phyloP scores from a whole-genome alignment of 1,284 basidiomycete genomes.

The Naganishia cerealis region DNA sequence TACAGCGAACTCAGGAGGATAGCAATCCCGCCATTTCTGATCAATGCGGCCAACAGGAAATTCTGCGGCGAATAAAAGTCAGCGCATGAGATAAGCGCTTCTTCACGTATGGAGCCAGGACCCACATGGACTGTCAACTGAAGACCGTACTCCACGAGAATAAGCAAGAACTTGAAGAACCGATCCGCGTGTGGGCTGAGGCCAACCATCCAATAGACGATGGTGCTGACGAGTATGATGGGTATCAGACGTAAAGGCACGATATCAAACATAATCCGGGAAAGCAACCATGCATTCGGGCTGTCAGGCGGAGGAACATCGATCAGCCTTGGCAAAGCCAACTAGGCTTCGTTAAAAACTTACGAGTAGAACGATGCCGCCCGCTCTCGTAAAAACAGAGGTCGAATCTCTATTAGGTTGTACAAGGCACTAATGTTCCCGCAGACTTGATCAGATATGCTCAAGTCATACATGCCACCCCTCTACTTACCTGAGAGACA shows the following conservation, averaged over 20 bases:
- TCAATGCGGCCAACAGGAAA: constrained; percentile 76
- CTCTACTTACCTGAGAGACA: constrained; percentile 62
- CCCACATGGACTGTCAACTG: constrained; percentile 78
- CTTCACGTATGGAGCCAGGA: constrained; percentile 31
- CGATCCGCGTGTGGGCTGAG: constrained; percentile 66
- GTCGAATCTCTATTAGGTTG: constrained; percentile 75
- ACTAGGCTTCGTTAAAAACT: constrained; percentile 24
- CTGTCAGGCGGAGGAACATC: constrained; percentile 49
- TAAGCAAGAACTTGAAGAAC: constrained; percentile 80
- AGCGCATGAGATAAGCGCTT: background rate
- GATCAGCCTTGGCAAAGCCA: background rate
- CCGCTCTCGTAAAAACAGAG: constrained; percentile 81
- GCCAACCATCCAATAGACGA: constrained; percentile 84
- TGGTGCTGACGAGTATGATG: constrained; percentile 71
- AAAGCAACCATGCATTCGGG: constrained; percentile 81
- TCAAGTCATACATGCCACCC: background rate
- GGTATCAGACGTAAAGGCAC: constrained; percentile 79
- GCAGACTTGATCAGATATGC: background rate
- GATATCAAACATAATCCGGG: constrained; percentile 78
- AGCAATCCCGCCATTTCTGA: constrained; percentile 80
- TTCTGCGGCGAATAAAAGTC: constrained; percentile 60
- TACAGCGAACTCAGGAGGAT: constrained; percentile 76
- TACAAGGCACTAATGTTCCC: constrained; percentile 64
- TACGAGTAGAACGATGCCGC: constrained; percentile 69
- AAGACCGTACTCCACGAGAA: constrained; percentile 72